These are phyloP conservation scores for Pistacia vera DNA, from an alignment of 345 rosid species.

Conservation along the genomic window DNA sequence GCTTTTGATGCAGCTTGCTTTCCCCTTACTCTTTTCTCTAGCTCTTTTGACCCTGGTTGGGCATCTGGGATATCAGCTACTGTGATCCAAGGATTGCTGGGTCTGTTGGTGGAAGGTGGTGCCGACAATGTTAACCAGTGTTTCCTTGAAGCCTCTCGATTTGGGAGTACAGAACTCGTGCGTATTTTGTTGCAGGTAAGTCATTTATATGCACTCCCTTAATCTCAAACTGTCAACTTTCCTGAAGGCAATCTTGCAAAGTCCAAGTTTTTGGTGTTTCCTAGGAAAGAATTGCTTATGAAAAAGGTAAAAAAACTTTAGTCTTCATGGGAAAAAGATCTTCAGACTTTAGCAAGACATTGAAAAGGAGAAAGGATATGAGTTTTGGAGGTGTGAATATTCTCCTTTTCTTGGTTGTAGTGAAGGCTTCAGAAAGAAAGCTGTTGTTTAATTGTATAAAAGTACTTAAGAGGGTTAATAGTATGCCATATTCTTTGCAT, in stretches of 20 bases:
- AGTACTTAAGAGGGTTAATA: neutral
- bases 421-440: neutral
- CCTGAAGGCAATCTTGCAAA: neutral
- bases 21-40: constrained; percentile 89
- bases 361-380: neutral
- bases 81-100: constrained; percentile 81
- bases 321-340: neutral
- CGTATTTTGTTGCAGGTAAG: constrained; percentile 87
- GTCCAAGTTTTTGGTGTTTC: neutral
- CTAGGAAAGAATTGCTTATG: neutral
- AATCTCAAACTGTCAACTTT: neutral
- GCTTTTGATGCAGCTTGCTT: constrained; percentile 99
- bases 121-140: constrained; percentile 97
- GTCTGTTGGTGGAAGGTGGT: constrained; percentile 92
- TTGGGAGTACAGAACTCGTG: constrained; percentile 98
- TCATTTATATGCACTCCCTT: neutral
- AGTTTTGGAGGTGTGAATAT: neutral
- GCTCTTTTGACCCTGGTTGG: constrained; percentile 95
- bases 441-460: neutral
- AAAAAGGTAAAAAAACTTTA: too few relatives aligned
- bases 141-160: constrained; percentile 98
- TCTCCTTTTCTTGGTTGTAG: neutral
- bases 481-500: neutral
- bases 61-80: constrained; percentile 92
- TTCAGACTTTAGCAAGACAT: neutral